A percentile compares a stretch with the other conserved stretches of the same genome.
Evolutionary conservation across 2,329 filamentous ascomycete genomes (phyloP).

Genomic region (Fusarium haematococcum): DNA sequence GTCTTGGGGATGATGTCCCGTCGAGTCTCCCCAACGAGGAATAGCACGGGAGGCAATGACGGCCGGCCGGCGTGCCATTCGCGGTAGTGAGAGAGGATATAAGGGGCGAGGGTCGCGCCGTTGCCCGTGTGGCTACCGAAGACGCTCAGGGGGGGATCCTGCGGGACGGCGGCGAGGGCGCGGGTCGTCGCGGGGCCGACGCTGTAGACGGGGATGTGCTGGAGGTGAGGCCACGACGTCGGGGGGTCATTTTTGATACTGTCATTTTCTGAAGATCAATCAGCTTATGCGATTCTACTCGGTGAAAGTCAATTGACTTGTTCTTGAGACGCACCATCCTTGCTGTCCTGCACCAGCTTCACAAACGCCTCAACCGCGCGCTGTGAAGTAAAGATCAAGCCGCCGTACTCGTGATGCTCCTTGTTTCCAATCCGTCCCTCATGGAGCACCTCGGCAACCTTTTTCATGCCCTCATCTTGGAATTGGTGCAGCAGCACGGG

Average conservation of each 20-base stretch:
- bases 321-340: slow-evolving; percentile 46
- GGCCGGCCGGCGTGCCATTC: slow-evolving; percentile 58
- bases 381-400: slow-evolving; percentile 87
- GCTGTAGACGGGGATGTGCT: slow-evolving; percentile 75
- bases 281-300: neutral
- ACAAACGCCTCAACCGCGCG: slow-evolving; percentile 84
- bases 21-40: slow-evolving; percentile 90
- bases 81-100: slow-evolving; percentile 83
- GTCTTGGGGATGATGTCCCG: slow-evolving; percentile 90
- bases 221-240: slow-evolving; percentile 63
- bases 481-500: slow-evolving; percentile 82
- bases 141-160: slow-evolving; percentile 68
- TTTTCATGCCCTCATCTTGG: slow-evolving; percentile 67
- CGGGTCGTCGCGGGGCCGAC: slow-evolving; percentile 85
- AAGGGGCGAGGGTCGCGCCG: slow-evolving; percentile 81
- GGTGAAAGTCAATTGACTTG: neutral
- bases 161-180: slow-evolving; percentile 70
- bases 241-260: neutral
- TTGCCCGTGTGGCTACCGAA: slow-evolving; percentile 87
- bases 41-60: slow-evolving; percentile 76
- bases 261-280: neutral
- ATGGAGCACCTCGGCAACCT: slow-evolving; percentile 64
- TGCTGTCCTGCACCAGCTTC: slow-evolving; percentile 68
- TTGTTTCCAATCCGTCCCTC: slow-evolving; percentile 54
- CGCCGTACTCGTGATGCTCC: slow-evolving; percentile 68